Evolutionary conservation across 192 early-diverging fungal species (phyloP).

Genomic region (Coemansia umbellata): DNA sequence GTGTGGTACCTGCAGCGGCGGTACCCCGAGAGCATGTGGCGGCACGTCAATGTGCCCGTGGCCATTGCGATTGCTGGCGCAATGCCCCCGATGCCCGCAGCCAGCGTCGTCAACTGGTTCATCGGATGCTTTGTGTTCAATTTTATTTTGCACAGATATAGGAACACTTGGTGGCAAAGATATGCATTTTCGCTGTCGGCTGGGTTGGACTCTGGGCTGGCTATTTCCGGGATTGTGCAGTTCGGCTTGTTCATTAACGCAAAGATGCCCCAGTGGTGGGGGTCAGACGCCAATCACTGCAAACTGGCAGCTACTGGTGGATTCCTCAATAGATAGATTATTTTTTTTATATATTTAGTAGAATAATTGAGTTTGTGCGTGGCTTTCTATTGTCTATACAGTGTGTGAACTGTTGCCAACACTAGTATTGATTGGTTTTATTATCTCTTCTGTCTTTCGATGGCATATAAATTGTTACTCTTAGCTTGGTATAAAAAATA

Average conservation of each 20-base stretch:
- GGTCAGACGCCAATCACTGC: slow-evolving; percentile 84
- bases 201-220: slow-evolving; percentile 44
- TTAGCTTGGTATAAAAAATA: too few species aligned
- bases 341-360: too few species aligned
- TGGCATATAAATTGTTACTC: too few species aligned
- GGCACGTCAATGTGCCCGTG: slow-evolving; percentile 65
- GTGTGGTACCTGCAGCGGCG: slow-evolving; percentile 60
- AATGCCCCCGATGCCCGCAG: slow-evolving; percentile 61
- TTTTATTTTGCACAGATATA: slow-evolving; percentile 59
- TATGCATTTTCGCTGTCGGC: slow-evolving; percentile 56
- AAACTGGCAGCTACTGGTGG: slow-evolving; percentile 95
- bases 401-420: too few species aligned
- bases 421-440: too few species aligned
- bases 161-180: slow-evolving; percentile 61
- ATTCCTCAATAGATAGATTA: slow-evolving; percentile 40
- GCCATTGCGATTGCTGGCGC: slow-evolving; percentile 59
- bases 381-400: too few species aligned
- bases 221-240: slow-evolving; percentile 47
- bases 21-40: slow-evolving; percentile 62
- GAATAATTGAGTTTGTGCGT: too few species aligned
- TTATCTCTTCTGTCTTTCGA: too few species aligned
- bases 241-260: slow-evolving; percentile 39
- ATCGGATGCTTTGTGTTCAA: slow-evolving; percentile 69
- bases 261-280: slow-evolving; percentile 50
- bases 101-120: slow-evolving; percentile 67